Evolutionary conservation across 805 yeast genomes (phyloP), one percentile per base, ranked within the genome.

Genomic region (Diddensiella transvaalensis): DNA sequence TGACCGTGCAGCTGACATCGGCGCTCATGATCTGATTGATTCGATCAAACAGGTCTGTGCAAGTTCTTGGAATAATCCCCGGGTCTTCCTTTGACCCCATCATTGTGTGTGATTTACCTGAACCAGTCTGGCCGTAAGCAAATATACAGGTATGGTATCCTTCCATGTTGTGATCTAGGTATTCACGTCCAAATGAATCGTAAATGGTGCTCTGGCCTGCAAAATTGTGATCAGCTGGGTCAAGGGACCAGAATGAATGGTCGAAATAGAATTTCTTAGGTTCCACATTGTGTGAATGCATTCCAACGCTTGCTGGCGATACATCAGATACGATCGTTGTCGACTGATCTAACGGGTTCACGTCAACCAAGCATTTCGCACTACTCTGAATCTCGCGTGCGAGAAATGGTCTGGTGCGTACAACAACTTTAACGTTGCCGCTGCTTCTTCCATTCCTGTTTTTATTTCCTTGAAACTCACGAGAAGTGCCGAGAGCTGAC

Each of bases 71-170:
- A 36, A 86, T 81, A 61, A 86, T 69, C 0, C 95, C 95, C 11
- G 77, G 77, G 2, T 74, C 68, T 2, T 60, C 61, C 1, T 66
- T 57, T 8, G 72, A 54, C 0, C 87, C 85, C 67, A 87, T 77
- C 93, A 87, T 86, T 0, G 95, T 87, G 65, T 78, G 82, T 0
- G 95, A 81, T 60, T 87, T 87, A 0, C 96, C 96, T 0, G 93
- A 76, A 1, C 86, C 90, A 0, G 95, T 87, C 62, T 87, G 95
- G 3, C 89, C 90, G 58, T 84, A 83, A 1, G 89, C 88, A 63
- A 83, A 79, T 1, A 84, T 80, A 60, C 87, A 83, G 1, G 85
- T 83, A 54, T 84, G 82, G 62, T 74, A 81, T 0, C 95, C 95
- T 53, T 76, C 77, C 44, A 85, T 62, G 2, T 86, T 72, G 69